phyloP scores from a whole-genome alignment of 208 protist genomes.

The Acanthamoeba pearcei region DNA sequence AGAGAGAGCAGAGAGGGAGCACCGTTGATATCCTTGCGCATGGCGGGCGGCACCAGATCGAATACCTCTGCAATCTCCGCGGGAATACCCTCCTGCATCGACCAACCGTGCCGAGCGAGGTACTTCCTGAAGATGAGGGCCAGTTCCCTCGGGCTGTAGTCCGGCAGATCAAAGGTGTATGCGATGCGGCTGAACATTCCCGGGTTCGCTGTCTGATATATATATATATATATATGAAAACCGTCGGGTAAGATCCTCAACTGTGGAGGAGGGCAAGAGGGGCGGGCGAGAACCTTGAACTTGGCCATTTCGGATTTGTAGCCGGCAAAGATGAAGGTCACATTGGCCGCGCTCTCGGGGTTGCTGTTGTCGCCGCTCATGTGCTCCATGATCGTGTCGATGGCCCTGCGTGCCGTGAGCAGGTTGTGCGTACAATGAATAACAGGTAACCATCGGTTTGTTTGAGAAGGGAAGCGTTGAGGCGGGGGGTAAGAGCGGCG shows the following conservation, averaged over 20 bases:
- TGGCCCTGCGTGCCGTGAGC: background rate
- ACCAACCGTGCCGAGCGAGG: background rate
- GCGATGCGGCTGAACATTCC: background rate
- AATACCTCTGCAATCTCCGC: background rate
- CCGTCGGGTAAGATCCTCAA: background rate
- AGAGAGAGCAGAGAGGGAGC: background rate
- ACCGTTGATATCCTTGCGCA: background rate
- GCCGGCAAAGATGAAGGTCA: constrained; percentile 20
- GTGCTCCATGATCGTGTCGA: background rate
- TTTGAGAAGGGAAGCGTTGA: background rate
- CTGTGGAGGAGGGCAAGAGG: background rate
- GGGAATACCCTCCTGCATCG: background rate
- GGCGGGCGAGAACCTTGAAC: background rate
- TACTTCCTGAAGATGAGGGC: background rate
- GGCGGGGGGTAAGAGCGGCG: no score
- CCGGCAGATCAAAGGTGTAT: constrained; percentile 15
- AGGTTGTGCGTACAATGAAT: background rate
- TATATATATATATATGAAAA: background rate
- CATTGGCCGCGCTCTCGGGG: background rate
- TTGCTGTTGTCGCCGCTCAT: background rate
- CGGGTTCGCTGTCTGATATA: background rate
- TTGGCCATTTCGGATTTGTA: background rate
- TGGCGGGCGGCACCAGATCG: background rate
- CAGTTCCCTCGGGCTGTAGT: background rate
- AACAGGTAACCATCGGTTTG: background rate